Base-by-base conservation (phyloP, 1,284 basidiomycete species). In the Ganoderma leucocontextum region DNA sequence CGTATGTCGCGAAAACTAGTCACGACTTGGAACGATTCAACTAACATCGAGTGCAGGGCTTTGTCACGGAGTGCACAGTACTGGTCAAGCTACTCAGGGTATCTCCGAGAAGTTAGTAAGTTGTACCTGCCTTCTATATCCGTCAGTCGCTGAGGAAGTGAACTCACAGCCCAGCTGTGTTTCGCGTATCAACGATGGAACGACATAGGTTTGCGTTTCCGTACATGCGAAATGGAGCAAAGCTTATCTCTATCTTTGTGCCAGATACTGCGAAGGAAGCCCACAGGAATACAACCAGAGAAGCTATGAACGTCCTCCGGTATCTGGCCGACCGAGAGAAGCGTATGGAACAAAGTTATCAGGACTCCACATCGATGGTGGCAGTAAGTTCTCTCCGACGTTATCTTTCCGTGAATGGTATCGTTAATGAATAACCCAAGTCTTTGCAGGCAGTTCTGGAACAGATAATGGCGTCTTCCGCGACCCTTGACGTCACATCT, bases 41-140 rank as follows among this genome's bases (percentile, higher is more conserved):
- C 12, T 58, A 33, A 12, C 33, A 63, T 59, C n/a, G 15, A 25
- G 36, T 35, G 35, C 71, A 93, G 91, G 67, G 91, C 92, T 15
- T 79, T 93, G 35, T 89, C 91, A 17, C 82, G 91, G 63, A 93
- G 92, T 75, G 86, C 92, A 9, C 91, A 93, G 74, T 90, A 89
- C 74, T 93, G 92, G 92, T 91, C 92, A 9, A 93, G 91, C 71
- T 94, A 93, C 77, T 93, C 91, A 6, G 91, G 92, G 0, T 93
- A 94, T 78, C 83, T 93, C 62, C 86, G 91, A 62, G 91, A 93
- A 83, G 85, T 92, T 65, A 87, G 91, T 91, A 75, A 75, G 90
- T 81, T 39, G 65, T 60, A 64, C 35, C 22, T 36, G 63, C 4
- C 29, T 63, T 67, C 62, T 69, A 67, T 70, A 22, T 9, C 10